phyloP scores from a whole-genome alignment of 23 red algal species.

The Cyanidiococcus yangmingshanensis region DNA sequence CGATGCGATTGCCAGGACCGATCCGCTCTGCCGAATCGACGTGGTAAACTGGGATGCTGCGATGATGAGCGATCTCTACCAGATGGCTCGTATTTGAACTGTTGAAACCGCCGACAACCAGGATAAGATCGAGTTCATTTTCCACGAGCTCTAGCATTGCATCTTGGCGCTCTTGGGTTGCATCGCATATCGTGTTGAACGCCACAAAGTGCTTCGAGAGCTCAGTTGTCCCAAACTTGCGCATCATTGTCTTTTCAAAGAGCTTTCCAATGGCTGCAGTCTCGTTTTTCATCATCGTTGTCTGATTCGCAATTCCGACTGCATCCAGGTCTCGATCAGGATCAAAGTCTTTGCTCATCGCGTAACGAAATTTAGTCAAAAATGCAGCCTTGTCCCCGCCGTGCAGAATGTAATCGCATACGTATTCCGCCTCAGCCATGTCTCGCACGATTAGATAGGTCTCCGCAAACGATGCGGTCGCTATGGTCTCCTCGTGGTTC shows the following conservation, averaged over 20 bases:
- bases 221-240: slow-evolving; percentile 69
- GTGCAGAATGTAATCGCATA: slow-evolving; percentile 79
- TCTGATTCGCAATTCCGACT: slow-evolving; percentile 95
- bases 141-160: slow-evolving; percentile 85
- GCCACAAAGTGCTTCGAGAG: slow-evolving; percentile 73
- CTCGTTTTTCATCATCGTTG: slow-evolving; percentile 96
- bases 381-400: slow-evolving; percentile 81
- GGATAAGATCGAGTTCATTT: slow-evolving; percentile 50
- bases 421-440: slow-evolving; percentile 83
- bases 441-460: slow-evolving; percentile 82
- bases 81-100: slow-evolving; percentile 90
- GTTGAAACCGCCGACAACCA: slow-evolving; percentile 96
- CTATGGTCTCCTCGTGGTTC: slow-evolving; percentile 96
- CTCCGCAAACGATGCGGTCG: slow-evolving; percentile 90
- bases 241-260: slow-evolving; percentile 87
- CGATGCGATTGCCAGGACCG: slow-evolving; percentile 66
- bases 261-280: slow-evolving; percentile 87
- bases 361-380: slow-evolving; percentile 67
- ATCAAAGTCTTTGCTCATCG: slow-evolving; percentile 83
- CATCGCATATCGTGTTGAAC: slow-evolving; percentile 96
- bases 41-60: slow-evolving; percentile 60
- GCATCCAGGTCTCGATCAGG: slow-evolving; percentile 75
- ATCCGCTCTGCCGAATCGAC: slow-evolving; percentile 70
- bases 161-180: slow-evolving; percentile 98
- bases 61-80: slow-evolving; percentile 88